A percentile compares a stretch with the other conserved stretches of the same genome.
These are phyloP conservation scores for Rhizopus stolonifer DNA, from an alignment of 371 early-diverging fungal species.

Conservation along the genomic window DNA sequence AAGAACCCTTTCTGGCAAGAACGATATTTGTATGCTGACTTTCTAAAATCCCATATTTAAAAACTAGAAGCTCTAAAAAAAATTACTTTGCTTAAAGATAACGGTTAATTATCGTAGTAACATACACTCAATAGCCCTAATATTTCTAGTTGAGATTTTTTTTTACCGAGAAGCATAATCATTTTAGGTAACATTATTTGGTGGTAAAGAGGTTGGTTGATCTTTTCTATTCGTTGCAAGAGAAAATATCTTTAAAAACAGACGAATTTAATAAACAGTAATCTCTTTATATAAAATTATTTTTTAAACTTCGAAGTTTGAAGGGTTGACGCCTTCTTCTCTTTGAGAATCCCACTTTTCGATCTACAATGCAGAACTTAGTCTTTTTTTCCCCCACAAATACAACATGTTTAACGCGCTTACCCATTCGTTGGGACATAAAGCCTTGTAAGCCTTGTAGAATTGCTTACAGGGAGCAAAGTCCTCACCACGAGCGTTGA, in stretches of 20 bases:
- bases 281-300: background rate
- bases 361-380: constrained; percentile 46
- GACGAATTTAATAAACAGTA: background rate
- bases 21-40: no score
- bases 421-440: constrained; percentile 93
- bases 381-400: no score
- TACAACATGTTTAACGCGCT: constrained; percentile 1
- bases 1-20: no score
- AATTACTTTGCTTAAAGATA: no score
- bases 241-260: no score
- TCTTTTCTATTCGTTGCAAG: constrained; percentile 1
- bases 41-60: no score
- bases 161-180: constrained; percentile 37
- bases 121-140: no score
- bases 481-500: constrained; percentile 87
- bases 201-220: constrained; percentile 40
- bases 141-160: no score
- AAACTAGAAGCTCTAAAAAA: no score
- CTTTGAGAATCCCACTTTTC: constrained; percentile 84
- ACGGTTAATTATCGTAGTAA: no score
- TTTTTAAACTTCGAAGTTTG: constrained; percentile 47
- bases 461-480: constrained; percentile 88
- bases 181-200: constrained; percentile 45
- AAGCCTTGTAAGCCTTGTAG: constrained; percentile 65
- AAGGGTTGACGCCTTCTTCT: constrained; percentile 78